Evolutionary conservation across 2,329 filamentous ascomycete species (phyloP), one percentile per base, ranked within the genome.

Genomic region (Exophiala phaeomuriformis): DNA sequence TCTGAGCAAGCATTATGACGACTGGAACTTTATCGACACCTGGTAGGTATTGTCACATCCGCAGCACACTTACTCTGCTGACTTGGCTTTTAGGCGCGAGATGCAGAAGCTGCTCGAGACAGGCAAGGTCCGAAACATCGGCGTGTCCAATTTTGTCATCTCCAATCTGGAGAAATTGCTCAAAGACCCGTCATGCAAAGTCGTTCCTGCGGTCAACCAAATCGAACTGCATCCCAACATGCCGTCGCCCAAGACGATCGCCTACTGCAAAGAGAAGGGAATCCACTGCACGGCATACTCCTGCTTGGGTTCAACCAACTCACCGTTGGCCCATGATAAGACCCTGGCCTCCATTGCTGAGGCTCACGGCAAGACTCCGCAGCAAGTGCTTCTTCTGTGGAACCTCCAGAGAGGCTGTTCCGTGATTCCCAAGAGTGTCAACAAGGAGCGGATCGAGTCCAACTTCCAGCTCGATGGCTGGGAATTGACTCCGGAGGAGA

Each of bases 371-470:
- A 62, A 63, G 55, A 61, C 53, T 33, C 58, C 60, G 31, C 84
- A 90, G 74, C 86, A 94, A 76, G 80, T 90, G 49, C 73, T 93
- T 64, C 73, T 95, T 59, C 75, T 83, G 64, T 95, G 88, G 88
- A 88, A 88, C 60, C 73, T 94, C 39, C 47, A 55, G 36, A 27
- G 49, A 67, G 88, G 85, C 55, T 88, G 84, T 76, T 86, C 82
- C 61, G 88, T 95, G 49, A 89, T 95, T 64, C 88, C 88, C 64
- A 95, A 95, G 79, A 86, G 81, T 49, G 85, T 90, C 54, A 90
- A 81, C 61, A 79, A 82, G 61, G 76, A 75, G 49, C 80, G 88
- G 40, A 90, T 95, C 65, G 76, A 86, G 71, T 80, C 75, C 58
- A 94, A 95, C 77, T 88, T 83, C 63, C 80, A 85, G 68, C 75